Base-by-base conservation (phyloP, 1,284 basidiomycete species). In the Puccinia polysora region DNA sequence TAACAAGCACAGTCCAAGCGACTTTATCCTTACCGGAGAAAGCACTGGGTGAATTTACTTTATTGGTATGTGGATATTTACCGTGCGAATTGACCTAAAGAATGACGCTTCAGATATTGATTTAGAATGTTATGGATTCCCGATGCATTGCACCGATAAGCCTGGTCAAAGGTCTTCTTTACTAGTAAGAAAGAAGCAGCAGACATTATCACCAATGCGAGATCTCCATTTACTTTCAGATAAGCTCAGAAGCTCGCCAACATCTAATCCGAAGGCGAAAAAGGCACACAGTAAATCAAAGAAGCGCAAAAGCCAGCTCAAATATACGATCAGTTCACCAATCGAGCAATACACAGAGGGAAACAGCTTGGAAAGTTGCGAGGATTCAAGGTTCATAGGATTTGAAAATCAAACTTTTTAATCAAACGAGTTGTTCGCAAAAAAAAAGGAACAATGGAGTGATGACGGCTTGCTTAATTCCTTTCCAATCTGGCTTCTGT, bases 251-350 rank as follows among this genome's bases (percentile, higher is more conserved):
- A 36, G 23, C 12, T 4, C 40, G 1, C 38, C 40, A n/a, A 18
- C 7, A 45, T 23, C 20, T 7, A 45, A 45, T 28, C 40, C 28
- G 30, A 60, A 28, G 20, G 18, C 58, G 1, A 60, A 45, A 18
- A 60, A 60, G 58, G 43, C 58, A 1, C 20, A 38, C 40, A 60
- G 38, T 28, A 60, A 60, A 28, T 25, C 58, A 4, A 60, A 60
- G 32, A 60, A 60, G 8, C 58, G 23, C 12, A 38, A 60, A 25
- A 60, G 58, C 23, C 58, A 60, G 8, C 40, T 60, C 0, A 60
- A 60, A 60, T 60, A 60, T 43, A 60, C 47, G 38, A 60, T 60
- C 40, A 60, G 58, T 20, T 45, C 40, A n/a, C 58, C 58, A 0
- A 45, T 60, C 10, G 23, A 28, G n/a, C 5, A 18, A 4, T 12